Conservation (phyloP, 768 basidiomycete species). For the Termitomyces eurrhizus region DNA sequence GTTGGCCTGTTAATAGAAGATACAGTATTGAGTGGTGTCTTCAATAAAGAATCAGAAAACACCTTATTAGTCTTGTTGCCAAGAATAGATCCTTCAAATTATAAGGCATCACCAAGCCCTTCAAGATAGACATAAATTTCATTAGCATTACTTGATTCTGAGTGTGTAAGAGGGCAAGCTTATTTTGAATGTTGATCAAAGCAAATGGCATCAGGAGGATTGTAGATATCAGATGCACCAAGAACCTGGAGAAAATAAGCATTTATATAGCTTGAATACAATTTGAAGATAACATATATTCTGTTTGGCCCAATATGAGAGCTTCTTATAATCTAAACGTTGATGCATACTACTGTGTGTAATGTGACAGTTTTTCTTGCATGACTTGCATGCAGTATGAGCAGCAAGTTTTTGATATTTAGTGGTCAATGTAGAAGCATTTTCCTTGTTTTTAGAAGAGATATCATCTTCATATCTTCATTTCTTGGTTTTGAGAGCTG, state of each 20-base stretch:
- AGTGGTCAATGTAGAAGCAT: background rate
- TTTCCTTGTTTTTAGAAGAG: background rate
- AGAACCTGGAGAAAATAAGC: background rate
- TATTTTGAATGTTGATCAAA: background rate
- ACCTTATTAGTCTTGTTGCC: background rate
- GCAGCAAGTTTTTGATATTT: background rate
- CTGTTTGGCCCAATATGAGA: background rate
- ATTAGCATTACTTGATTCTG: background rate
- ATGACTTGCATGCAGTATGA: background rate
- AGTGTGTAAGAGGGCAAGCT: background rate
- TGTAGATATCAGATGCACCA: background rate
- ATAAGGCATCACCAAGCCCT: background rate
- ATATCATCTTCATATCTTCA: no score
- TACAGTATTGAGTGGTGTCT: background rate
- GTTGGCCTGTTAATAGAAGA: no score
- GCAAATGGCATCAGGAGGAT: background rate
- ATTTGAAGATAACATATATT: no score
- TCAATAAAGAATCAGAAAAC: background rate
- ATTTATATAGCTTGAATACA: no score
- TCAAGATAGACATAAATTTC: background rate
- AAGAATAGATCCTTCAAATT: background rate
- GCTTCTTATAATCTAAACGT: background rate
- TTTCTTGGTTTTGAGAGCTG: no score
- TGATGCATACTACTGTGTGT: background rate
- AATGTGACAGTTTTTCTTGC: background rate